Base-by-base conservation (phyloP, 345 rosid genomes). In the Corchorus olitorius region DNA sequence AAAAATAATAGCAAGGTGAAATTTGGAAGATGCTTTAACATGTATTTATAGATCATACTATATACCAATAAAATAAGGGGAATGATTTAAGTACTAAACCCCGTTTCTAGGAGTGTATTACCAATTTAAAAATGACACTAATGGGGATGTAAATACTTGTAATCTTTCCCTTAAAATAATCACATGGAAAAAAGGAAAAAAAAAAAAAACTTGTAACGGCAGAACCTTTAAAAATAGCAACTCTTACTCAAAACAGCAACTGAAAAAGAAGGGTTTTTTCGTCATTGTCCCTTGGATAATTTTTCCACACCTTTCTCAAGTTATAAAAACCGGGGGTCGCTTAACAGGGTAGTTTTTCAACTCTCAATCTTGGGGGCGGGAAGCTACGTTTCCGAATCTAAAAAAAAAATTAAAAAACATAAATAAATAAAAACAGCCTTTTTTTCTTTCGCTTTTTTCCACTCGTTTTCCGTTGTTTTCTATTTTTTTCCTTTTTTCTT, bases 281-380 rank as follows among this genome's bases (percentile, higher is more conserved):
- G 74, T 71, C 63, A 71, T 37, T 35, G 17, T 10, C 11, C 9
- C 3, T 33, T 10, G 6, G 33, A 53, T 10, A 74, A 74, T 20
- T 13, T 17, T 27, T 48, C 55, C 55, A 61, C 2, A 1, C 41
- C 4, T 39, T 7, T 45, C 22, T 4, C 5, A 27, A 35, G 4
- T 27, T 27, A 61, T 0, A 45, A 83, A 76, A 82, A 83, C 85
- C 75, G 22, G 81, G 86, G 88, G 79, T 81, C 34, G 78, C 34
- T 5, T 5, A 54, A 76, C 79, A 34, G 45, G 72, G 86, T 86
- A 39, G 4, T 39, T 39, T 77, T 82, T 65, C 78, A 46, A 72
- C 16, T 19, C 84, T 43, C 85, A 87, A 87, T 82, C 84, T 84
- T 78, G 84, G 86, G 89, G 89, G 88, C 90, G 84, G 75, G 66